phyloP scores from a whole-genome alignment of 2,329 filamentous ascomycete genomes.

The Raffaelea arxii region DNA sequence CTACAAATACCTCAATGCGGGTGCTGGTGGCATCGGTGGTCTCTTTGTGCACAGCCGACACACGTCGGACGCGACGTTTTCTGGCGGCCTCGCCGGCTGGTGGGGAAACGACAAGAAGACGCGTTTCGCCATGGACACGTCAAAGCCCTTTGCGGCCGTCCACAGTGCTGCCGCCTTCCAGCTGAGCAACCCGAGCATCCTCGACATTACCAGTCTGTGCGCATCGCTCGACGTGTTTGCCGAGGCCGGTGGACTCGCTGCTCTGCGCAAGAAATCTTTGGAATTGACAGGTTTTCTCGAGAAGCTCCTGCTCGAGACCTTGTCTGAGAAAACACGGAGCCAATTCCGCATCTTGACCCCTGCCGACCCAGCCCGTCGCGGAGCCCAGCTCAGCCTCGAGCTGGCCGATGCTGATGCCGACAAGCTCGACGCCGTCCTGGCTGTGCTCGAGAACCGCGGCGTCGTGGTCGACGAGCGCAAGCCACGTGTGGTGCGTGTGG shows the following conservation, averaged over 20 bases:
- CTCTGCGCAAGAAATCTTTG: slow-evolving; percentile 61
- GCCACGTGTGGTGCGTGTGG: slow-evolving; percentile 75
- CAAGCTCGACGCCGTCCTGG: slow-evolving; percentile 54
- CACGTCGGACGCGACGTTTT: slow-evolving; percentile 36
- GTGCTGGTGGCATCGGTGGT: slow-evolving; percentile 74
- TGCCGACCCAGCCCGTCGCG: slow-evolving; percentile 53
- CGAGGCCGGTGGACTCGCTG: slow-evolving; percentile 54
- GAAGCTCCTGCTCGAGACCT: slow-evolving; percentile 41
- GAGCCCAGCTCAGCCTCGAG: slow-evolving; percentile 69
- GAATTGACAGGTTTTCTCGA: slow-evolving; percentile 70
- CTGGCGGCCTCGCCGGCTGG: slow-evolving; percentile 69
- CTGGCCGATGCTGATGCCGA: slow-evolving; percentile 49
- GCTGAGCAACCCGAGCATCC: slow-evolving; percentile 69
- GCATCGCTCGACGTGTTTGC: slow-evolving; percentile 67
- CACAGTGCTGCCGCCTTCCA: slow-evolving; percentile 74
- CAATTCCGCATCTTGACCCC: slow-evolving; percentile 62
- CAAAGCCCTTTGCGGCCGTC: slow-evolving; percentile 69
- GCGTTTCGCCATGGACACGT: slow-evolving; percentile 76
- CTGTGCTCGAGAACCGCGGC: slow-evolving; percentile 53
- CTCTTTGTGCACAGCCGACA: slow-evolving; percentile 68
- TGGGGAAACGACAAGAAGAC: slow-evolving; percentile 73
- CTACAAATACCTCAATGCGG: slow-evolving; percentile 92
- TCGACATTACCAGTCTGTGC: slow-evolving; percentile 68
- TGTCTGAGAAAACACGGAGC: slow-evolving; percentile 21
- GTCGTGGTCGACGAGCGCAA: slow-evolving; percentile 76